Evolutionary conservation across 768 basidiomycete genomes (phyloP).

Genomic region (Hygrocybe coccinea): DNA sequence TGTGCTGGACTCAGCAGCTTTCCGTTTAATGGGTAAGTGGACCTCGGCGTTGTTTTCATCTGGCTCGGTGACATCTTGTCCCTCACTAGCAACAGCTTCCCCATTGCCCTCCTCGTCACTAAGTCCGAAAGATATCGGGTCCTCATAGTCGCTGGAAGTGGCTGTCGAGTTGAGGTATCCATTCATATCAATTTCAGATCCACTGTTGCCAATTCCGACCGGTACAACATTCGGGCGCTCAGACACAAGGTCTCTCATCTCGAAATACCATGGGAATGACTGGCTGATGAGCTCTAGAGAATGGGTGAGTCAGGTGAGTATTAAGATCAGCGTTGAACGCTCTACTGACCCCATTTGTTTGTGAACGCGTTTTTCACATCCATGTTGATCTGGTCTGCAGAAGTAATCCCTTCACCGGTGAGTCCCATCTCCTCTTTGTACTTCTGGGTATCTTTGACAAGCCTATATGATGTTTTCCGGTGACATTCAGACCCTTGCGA

Average conservation of each 20-base stretch:
- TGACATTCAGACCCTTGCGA: neutral
- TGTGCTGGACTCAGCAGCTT: slow-evolving; percentile 10
- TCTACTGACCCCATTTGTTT: slow-evolving; percentile 8
- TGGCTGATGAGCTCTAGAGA: neutral
- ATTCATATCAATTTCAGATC: neutral
- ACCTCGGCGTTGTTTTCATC: neutral
- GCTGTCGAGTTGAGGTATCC: neutral
- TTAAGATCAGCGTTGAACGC: neutral
- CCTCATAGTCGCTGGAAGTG: neutral
- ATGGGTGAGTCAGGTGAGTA: neutral
- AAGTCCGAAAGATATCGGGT: neutral
- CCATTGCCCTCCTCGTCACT: neutral
- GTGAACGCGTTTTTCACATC: slow-evolving; percentile 8
- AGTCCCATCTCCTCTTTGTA: slow-evolving; percentile 7
- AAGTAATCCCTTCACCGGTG: slow-evolving; percentile 16
- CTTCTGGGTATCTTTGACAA: neutral
- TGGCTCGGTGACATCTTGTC: neutral
- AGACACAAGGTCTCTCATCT: neutral
- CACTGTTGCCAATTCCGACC: neutral
- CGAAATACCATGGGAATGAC: slow-evolving; percentile 2
- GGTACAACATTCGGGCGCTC: slow-evolving; percentile 1
- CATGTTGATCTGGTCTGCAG: slow-evolving; percentile 14
- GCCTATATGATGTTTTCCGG: neutral
- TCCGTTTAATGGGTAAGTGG: slow-evolving; percentile 11
- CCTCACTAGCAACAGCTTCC: neutral